These are phyloP conservation scores for Batrachochytrium dendrobatidis DNA, from an alignment of 371 early-diverging fungal species.

Conservation along the genomic window DNA sequence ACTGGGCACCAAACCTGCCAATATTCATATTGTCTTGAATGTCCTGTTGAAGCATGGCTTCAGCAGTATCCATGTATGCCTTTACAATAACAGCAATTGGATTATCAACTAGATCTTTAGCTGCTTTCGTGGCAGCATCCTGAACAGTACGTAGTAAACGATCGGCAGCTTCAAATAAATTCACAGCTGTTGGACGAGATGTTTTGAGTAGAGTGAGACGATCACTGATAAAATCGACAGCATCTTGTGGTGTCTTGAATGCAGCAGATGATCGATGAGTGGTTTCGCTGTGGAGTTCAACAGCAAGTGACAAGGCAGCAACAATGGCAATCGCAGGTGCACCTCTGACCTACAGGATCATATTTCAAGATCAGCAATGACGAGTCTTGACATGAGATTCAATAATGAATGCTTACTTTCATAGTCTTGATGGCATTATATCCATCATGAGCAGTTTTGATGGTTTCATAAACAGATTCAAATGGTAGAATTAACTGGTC, in stretches of 20 bases:
- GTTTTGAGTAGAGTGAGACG: conserved; percentile 76
- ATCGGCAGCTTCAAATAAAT: conserved; percentile 86
- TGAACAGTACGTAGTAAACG: conserved; percentile 50
- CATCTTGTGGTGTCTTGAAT: conserved; percentile 39
- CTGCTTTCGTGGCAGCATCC: conserved; percentile 14
- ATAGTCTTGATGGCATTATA: conserved; percentile 87
- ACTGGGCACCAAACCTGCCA: conserved; percentile 74
- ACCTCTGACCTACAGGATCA: background rate
- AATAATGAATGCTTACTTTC: conserved; percentile 53
- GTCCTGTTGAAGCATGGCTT: conserved; percentile 78
- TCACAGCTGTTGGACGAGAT: conserved; percentile 94
- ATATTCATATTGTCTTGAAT: conserved; percentile 82
- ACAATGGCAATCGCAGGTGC: conserved; percentile 95
- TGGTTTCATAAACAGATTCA: conserved; percentile 66
- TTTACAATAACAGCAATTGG: conserved; percentile 34
- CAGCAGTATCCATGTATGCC: conserved; percentile 66
- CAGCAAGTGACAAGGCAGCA: conserved; percentile 83
- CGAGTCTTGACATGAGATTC: background rate
- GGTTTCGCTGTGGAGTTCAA: conserved; percentile 52
- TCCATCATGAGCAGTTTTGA: conserved; percentile 61
- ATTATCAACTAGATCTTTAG: conserved; percentile 15
- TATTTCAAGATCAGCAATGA: conserved; percentile 1
- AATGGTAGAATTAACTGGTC: conserved; percentile 92
- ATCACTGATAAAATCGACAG: conserved; percentile 45
- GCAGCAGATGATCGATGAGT: conserved; percentile 15